Percentiles rank a stretch among this genome's conserved stretches.
Evolutionary conservation across 2,329 filamentous ascomycete genomes (phyloP).

Genomic region (Tolypocladium endophyticum): DNA sequence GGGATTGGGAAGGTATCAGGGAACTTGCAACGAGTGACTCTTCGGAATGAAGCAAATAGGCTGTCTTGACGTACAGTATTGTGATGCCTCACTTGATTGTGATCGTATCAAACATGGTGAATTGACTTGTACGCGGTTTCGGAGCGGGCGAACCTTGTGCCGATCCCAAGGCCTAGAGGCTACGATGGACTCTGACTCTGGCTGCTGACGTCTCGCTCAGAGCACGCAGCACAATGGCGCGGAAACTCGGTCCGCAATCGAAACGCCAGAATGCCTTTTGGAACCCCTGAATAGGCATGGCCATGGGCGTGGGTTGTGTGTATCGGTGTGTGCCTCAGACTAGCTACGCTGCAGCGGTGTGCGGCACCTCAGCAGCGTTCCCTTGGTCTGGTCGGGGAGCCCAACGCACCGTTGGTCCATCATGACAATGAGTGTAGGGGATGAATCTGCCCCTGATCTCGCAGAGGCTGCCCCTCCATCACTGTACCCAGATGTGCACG

Average conservation of each 20-base stretch:
- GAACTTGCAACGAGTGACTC: background rate
- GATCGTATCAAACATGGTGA: background rate
- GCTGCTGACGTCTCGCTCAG: background rate
- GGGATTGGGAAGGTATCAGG: too few species aligned
- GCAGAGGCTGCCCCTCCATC: background rate
- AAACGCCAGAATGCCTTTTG: background rate
- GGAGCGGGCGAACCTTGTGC: constrained; percentile 1
- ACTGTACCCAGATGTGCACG: too few species aligned
- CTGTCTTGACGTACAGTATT: background rate
- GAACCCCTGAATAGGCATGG: background rate
- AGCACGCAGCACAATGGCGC: background rate
- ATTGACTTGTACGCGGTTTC: background rate
- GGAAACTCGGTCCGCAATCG: background rate
- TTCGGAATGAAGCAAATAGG: background rate
- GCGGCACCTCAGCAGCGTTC: background rate
- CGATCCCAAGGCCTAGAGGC: background rate
- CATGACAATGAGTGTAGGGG: background rate
- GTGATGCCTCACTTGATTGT: background rate
- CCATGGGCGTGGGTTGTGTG: background rate
- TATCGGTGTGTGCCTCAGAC: background rate
- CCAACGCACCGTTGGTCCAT: background rate
- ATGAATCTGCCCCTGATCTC: background rate
- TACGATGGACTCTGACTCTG: too few species aligned
- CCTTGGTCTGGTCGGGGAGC: background rate
- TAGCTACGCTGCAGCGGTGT: background rate